These are phyloP conservation scores for Gracilaria gracilis DNA, from an alignment of 23 red algal species.

Conservation along the genomic window DNA sequence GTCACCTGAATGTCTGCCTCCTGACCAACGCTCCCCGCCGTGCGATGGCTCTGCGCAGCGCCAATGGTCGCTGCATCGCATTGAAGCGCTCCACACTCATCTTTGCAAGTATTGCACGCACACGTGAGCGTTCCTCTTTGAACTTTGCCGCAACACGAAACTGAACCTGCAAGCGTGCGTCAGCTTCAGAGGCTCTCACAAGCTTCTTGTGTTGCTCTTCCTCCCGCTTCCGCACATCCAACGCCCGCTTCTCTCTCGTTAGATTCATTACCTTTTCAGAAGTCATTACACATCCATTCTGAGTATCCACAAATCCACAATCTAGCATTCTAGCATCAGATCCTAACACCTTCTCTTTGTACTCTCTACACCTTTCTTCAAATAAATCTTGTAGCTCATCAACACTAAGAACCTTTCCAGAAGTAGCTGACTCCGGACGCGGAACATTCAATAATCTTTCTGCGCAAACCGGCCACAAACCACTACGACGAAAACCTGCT, in stretches of 20 bases:
- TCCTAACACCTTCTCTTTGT: constrained; percentile 3
- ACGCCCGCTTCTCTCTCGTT: not conserved
- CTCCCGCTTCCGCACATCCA: not conserved
- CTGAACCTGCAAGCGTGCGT: not conserved
- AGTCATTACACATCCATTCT: too few species aligned
- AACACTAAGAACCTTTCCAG: not conserved
- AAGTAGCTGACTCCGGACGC: not conserved
- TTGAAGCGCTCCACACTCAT: not conserved
- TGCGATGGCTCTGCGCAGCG: not conserved
- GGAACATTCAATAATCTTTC: not conserved
- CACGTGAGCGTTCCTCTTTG: not conserved
- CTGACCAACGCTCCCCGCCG: not conserved
- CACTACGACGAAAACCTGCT: too few species aligned
- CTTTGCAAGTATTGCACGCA: not conserved
- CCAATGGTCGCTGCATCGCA: not conserved
- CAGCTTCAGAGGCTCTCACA: not conserved
- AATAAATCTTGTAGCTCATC: too few species aligned
- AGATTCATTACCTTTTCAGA: not conserved
- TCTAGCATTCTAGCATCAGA: not conserved
- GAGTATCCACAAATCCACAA: constrained; percentile 36
- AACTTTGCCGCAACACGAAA: not conserved
- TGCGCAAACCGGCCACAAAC: constrained; percentile 8
- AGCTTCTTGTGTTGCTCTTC: not conserved
- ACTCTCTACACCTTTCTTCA: too few species aligned
- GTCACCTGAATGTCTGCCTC: not conserved